Evolutionary conservation across 108 stramenopile species (phyloP).

Genomic region (Nitzschia putrida): DNA sequence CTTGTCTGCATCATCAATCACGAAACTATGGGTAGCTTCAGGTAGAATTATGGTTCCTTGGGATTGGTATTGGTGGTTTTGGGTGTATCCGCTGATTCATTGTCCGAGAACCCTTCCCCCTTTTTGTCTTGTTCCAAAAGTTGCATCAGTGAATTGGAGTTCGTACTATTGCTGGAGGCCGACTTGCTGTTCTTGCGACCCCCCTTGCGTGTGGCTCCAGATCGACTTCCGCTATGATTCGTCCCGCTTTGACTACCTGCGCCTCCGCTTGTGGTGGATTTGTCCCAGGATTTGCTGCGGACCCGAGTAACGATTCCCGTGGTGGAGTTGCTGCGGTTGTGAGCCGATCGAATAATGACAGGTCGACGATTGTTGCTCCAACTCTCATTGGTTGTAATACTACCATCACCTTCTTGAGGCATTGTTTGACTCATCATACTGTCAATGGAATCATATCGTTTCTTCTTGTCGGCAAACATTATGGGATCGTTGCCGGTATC

Average conservation of each 20-base stretch:
- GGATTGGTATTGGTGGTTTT: conserved; percentile 15
- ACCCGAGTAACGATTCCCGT: not conserved
- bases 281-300: conserved; percentile 1
- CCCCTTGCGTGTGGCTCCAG: too few species aligned
- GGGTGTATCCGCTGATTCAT: conserved; percentile 6
- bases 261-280: not conserved
- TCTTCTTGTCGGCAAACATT: conserved; percentile 7
- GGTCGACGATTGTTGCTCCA: not conserved
- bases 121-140: conserved; percentile 4
- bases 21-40: too few species aligned
- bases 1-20: too few species aligned
- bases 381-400: not conserved
- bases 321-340: not conserved
- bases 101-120: not conserved
- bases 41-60: too few species aligned
- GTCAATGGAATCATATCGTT: conserved; percentile 17
- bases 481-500: not conserved
- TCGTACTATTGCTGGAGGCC: not conserved
- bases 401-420: not conserved
- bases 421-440: conserved; percentile 11
- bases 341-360: not conserved
- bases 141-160: not conserved
- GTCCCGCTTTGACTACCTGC: not conserved
- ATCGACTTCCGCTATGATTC: conserved; percentile 1
- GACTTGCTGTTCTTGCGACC: not conserved